Evolutionary conservation across 805 yeast species (phyloP).

Genomic region (Ogataea dorogensis): DNA sequence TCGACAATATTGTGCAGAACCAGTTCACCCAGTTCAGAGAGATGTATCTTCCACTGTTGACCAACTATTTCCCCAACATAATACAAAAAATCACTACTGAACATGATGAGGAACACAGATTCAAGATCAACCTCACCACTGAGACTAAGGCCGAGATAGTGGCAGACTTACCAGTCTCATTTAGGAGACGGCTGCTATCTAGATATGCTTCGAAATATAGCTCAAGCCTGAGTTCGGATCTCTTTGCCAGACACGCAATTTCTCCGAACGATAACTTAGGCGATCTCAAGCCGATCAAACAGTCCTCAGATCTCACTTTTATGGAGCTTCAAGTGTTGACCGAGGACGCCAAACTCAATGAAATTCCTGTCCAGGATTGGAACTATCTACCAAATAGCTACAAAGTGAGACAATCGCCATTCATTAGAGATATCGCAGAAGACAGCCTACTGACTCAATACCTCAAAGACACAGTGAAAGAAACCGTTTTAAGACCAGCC

Average conservation of each 20-base stretch:
- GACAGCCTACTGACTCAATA: constrained; percentile 37
- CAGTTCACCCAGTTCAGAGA: constrained; percentile 67
- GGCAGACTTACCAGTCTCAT: constrained; percentile 51
- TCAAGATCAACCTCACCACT: constrained; percentile 33
- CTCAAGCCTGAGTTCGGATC: constrained; percentile 30
- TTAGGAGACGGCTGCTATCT: constrained; percentile 41
- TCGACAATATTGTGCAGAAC: constrained; percentile 76
- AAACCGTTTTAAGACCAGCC: constrained; percentile 69
- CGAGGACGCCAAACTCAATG: constrained; percentile 14
- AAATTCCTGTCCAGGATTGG: constrained; percentile 34
- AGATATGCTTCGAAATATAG: constrained; percentile 23
- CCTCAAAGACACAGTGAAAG: constrained; percentile 41
- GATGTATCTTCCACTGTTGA: constrained; percentile 69
- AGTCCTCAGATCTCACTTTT: constrained; percentile 22
- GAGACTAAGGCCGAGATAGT: constrained; percentile 40
- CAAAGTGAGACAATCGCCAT: constrained; percentile 31
- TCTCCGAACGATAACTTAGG: constrained; percentile 8
- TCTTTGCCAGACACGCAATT: constrained; percentile 29
- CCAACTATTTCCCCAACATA: constrained; percentile 38
- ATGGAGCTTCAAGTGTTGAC: constrained; percentile 25
- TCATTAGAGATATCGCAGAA: constrained; percentile 41
- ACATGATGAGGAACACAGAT: constrained; percentile 20
- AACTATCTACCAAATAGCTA: constrained; percentile 31
- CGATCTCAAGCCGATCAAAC: constrained; percentile 16
- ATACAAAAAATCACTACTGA: constrained; percentile 23